These are phyloP conservation scores for Metschnikowia henanensis DNA, from an alignment of 805 yeast genomes.

Conservation along the genomic window DNA sequence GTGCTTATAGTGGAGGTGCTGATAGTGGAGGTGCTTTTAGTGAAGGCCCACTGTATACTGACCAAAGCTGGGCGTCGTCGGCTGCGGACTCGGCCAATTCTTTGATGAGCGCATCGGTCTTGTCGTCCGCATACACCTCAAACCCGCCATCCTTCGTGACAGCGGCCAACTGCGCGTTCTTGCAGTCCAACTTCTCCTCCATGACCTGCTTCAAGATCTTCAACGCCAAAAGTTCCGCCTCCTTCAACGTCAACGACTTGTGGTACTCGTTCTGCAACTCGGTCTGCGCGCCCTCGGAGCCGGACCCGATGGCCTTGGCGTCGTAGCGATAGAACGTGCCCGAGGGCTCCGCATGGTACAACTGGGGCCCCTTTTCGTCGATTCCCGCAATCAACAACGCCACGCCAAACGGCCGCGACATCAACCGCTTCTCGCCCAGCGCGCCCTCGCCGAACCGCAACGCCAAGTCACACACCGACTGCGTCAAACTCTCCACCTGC, in stretches of 20 bases:
- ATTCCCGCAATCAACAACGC: slow-evolving; percentile 94
- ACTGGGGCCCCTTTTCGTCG: slow-evolving; percentile 95
- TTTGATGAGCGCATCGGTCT: slow-evolving; percentile 79
- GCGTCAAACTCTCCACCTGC: slow-evolving; percentile 91
- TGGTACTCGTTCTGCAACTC: slow-evolving; percentile 97
- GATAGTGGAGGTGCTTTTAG: too few species aligned
- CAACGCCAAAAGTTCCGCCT: slow-evolving; percentile 87
- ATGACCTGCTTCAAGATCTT: slow-evolving; percentile 95
- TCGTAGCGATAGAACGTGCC: slow-evolving; percentile 98
- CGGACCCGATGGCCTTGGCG: slow-evolving; percentile 98
- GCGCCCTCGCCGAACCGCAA: slow-evolving; percentile 97
- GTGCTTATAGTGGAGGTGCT: too few species aligned
- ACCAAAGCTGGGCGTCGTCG: slow-evolving; percentile 16
- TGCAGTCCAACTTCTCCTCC: slow-evolving; percentile 97
- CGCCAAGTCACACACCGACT: slow-evolving; percentile 95
- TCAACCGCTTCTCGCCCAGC: slow-evolving; percentile 87
- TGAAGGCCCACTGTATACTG: neutral
- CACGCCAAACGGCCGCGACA: slow-evolving; percentile 99
- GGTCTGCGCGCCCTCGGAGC: slow-evolving; percentile 98
- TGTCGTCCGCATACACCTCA: slow-evolving; percentile 77
- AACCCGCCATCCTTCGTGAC: slow-evolving; percentile 88
- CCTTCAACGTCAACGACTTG: slow-evolving; percentile 83
- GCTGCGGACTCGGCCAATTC: slow-evolving; percentile 58
- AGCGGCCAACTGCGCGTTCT: slow-evolving; percentile 92
- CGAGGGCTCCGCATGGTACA: slow-evolving; percentile 98